Conservation (phyloP, 257 asterid genomes). For the Eustoma russellianum region DNA sequence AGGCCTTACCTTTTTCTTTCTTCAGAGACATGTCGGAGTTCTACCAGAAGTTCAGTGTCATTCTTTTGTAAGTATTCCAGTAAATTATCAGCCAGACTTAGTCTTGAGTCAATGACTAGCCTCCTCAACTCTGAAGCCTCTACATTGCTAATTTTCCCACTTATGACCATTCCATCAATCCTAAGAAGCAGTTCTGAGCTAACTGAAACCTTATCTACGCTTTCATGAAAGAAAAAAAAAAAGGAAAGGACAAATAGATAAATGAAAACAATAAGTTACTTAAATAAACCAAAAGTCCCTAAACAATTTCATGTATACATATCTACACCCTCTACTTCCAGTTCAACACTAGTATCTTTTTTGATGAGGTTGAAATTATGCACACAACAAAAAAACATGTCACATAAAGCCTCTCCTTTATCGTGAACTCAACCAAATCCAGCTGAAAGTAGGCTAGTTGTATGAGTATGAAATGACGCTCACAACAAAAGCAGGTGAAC, state of each 20-base stretch:
- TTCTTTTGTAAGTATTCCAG: constrained; percentile 28
- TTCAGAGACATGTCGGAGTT: constrained; percentile 42
- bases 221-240: constrained; percentile 6
- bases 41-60: constrained; percentile 53
- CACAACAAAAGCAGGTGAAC: constrained; percentile 1
- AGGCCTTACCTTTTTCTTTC: constrained; percentile 38
- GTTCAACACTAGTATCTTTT: too few species aligned
- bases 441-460: too few species aligned
- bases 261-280: background rate
- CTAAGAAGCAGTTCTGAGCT: constrained; percentile 63
- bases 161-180: constrained; percentile 72
- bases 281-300: too few species aligned
- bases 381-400: too few species aligned
- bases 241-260: background rate
- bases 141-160: constrained; percentile 40
- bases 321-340: too few species aligned
- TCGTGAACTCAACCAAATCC: too few species aligned
- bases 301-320: too few species aligned
- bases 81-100: constrained; percentile 36
- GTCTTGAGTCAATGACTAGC: constrained; percentile 43
- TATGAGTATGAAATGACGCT: too few species aligned
- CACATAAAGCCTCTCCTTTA: too few species aligned
- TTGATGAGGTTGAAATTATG: too few species aligned
- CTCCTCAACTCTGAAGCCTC: constrained; percentile 72
- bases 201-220: constrained; percentile 40